Conservation (phyloP, 2,329 filamentous ascomycete genomes). For the Rutstroemia sp. region DNA sequence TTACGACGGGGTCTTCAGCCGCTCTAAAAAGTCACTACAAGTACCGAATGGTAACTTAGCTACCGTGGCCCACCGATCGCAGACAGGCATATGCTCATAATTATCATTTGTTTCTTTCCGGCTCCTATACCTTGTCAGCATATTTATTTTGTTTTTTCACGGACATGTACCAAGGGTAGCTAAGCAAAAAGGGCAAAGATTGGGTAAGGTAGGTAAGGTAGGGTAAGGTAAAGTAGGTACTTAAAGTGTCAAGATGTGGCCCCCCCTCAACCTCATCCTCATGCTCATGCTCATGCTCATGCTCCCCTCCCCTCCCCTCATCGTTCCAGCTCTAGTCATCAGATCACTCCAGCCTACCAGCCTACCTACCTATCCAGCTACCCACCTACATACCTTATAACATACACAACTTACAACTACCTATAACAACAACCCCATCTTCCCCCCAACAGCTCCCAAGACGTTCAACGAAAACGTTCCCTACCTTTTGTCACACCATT, state of each 20-base stretch:
- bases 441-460: not conserved
- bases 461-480: not conserved
- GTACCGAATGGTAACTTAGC: constrained; percentile 28
- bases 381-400: too few relatives aligned
- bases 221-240: constrained; percentile 5
- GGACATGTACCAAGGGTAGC: constrained; percentile 23
- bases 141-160: constrained; percentile 21
- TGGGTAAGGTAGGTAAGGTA: too few relatives aligned
- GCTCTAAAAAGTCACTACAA: constrained; percentile 38
- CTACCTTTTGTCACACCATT: not conserved
- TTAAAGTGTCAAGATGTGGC: constrained; percentile 18
- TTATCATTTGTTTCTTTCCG: constrained; percentile 11
- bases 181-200: too few relatives aligned
- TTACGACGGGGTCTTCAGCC: constrained; percentile 16
- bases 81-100: constrained; percentile 16
- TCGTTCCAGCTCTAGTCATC: constrained; percentile 17
- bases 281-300: too few relatives aligned
- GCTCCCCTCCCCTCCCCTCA: not conserved
- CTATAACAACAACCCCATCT: constrained; percentile 7
- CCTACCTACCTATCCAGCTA: too few relatives aligned
- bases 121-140: constrained; percentile 20
- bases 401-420: not conserved
- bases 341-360: constrained; percentile 15
- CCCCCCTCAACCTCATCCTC: not conserved
- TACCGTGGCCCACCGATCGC: constrained; percentile 32